Percentiles rank a stretch among this genome's conserved stretches.
Evolutionary conservation across 2,329 filamentous ascomycete species (phyloP).

Genomic region (Microsporum ferrugineum): DNA sequence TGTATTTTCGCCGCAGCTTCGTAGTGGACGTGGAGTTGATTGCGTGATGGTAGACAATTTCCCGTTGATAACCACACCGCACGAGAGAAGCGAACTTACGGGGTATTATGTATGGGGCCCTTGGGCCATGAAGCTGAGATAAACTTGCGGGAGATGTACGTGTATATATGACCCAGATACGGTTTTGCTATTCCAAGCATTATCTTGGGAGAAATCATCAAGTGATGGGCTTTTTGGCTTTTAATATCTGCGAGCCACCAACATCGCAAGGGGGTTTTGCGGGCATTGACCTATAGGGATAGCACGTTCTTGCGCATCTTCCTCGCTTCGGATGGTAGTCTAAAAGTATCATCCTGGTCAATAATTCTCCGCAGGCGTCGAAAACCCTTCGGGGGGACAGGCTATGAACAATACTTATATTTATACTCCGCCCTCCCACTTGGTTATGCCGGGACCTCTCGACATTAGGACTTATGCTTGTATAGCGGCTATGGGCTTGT

Average conservation of each 20-base stretch:
- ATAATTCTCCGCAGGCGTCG: background rate
- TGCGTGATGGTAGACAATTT: background rate
- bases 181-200: background rate
- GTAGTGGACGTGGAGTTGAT: background rate
- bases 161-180: background rate
- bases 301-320: background rate
- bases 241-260: background rate
- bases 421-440: no score
- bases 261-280: background rate
- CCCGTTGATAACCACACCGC: background rate
- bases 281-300: background rate
- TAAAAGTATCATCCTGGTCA: background rate
- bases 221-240: background rate
- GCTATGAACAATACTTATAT: no score
- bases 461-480: no score
- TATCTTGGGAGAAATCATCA: background rate
- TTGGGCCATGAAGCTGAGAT: background rate
- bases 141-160: background rate
- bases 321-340: background rate
- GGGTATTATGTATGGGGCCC: background rate
- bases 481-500: no score
- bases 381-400: no score
- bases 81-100: background rate
- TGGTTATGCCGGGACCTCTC: no score
- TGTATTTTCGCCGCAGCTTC: background rate